Evolutionary conservation across 495 filamentous ascomycete species (phyloP), one percentile per base, ranked within the genome.

Genomic region (Xylaria palmicola): DNA sequence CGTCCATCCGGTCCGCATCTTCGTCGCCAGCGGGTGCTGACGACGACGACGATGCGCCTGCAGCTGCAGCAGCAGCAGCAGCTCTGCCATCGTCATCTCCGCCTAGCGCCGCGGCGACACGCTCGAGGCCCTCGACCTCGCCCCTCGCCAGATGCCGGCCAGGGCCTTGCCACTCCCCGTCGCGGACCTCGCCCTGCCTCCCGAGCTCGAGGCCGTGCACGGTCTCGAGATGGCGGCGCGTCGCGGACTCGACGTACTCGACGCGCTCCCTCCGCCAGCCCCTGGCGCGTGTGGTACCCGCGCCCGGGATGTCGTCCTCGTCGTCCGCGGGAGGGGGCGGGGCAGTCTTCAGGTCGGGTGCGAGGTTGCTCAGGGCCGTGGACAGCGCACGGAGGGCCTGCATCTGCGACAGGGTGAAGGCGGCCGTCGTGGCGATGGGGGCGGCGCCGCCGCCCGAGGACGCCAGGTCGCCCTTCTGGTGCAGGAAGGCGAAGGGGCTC

Each of bases 341-440:
- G 65, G 7, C n/a, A n/a, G 74, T 66, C 1, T 74, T 77, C 27
- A 93, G 66, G 3, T 80, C 77, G 1, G 82, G 77, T 68, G 87
- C 65, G 62, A 86, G 81, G 0, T 83, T 84, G 19, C 86, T 78
- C 54, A 98, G 73, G 22, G 83, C 76, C 2, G 79, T 76, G 0
- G 91, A 79, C 4, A 92, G 76, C 3, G 83, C 75, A 53, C 90
- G 84, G 27, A 98, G 80, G 0, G 88, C 84, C 10, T 90, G 89
- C 10, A 97, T 79, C 73, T 98, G 94, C 0, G 87, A 88, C 17
- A 91, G 74, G 4, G 88, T 86, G 69, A 97, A 97, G 3, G 83
- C 84, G 0, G 92, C 86, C 5, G 91, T 88, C 0, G 90, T 92
- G 13, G 86, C 87, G 0, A 94, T 74, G 7, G 86, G 77, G 52